Base-by-base conservation (phyloP, 371 early-diverging fungal species). In the Syncephalastrum sp. region DNA sequence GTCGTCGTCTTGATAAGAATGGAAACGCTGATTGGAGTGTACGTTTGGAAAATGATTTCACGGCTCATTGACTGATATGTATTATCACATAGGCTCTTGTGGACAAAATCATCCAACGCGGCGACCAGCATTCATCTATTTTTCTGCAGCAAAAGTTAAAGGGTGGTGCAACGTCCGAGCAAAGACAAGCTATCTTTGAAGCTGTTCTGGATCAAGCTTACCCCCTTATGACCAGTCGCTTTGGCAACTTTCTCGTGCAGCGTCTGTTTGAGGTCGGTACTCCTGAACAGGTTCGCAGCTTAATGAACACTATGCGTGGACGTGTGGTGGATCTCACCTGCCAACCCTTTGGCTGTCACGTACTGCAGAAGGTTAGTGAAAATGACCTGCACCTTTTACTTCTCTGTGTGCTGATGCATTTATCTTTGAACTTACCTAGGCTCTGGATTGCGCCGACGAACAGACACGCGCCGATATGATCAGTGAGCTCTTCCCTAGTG, bases 231-330 rank as follows among this genome's bases (percentile, higher is more conserved):
- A 84, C 85, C 42, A 91, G 89, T 64, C 80, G 89, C 12, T 91
- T 91, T 59, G 91, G 91, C 17, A 91, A 91, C 70, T 91, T 91
- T 56, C 65, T 91, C 47, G 82, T 91, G 60, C 91, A 91, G 59
- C 68, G 88, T 10, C 81, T 85, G 25, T 75, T 91, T 17, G 89
- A 91, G 60, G 70, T 77, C 27, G 86, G 91, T 8, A 74, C 85
- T 0, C 72, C 75, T 6, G 71, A 82, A 5, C 89, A 89, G 63
- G 71, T 86, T 38, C 59, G 78, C 29, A 72, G 70, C 0, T 51
- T 90, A 19, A 85, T 81, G 0, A 59, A 68, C 14, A 71, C 76
- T 8, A 89, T 91, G 85, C 67, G 75, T 3, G 89, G 89, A 0
- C 82, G 85, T 52, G 68, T 91, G 19, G 57, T 84, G 43, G 65